These are phyloP conservation scores for Solanum piurae DNA, from an alignment of 257 asterid genomes.

Conservation along the genomic window DNA sequence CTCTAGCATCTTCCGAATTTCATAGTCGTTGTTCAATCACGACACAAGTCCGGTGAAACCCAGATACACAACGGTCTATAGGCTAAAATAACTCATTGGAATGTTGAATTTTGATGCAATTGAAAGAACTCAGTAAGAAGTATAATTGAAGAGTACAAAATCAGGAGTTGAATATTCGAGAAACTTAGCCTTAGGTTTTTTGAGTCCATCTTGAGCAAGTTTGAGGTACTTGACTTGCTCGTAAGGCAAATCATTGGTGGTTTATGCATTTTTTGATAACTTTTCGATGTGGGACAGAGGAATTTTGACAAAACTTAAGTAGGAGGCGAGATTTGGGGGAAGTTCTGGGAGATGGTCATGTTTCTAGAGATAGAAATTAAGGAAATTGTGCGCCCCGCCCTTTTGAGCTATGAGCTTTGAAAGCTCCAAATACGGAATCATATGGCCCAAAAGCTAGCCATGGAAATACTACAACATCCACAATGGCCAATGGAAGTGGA, in stretches of 20 bases:
- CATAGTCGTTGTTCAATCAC: not conserved
- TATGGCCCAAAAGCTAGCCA: constrained; percentile 60
- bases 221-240: constrained; percentile 11
- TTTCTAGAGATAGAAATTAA: constrained; percentile 44
- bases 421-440: constrained; percentile 34
- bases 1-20: not conserved
- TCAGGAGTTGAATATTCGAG: not conserved
- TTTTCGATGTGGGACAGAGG: constrained; percentile 15
- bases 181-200: constrained; percentile 1
- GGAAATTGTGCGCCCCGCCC: constrained; percentile 40
- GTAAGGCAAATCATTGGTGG: constrained; percentile 13
- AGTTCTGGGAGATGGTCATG: constrained; percentile 47
- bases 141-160: no score
- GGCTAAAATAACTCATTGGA: constrained; percentile 1
- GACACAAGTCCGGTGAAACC: not conserved
- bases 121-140: constrained; percentile 7
- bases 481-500: no score
- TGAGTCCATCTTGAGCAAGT: not conserved
- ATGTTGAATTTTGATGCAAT: constrained; percentile 2
- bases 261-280: constrained; percentile 17
- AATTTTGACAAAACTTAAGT: constrained; percentile 17
- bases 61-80: not conserved
- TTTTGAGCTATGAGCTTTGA: constrained; percentile 33
- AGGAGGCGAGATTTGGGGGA: constrained; percentile 9
- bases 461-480: constrained; percentile 42